A percentile compares a stretch with the other conserved stretches of the same genome.
Conservation (phyloP, 139 green algal species). For the Zygnema circumcarinatum region DNA sequence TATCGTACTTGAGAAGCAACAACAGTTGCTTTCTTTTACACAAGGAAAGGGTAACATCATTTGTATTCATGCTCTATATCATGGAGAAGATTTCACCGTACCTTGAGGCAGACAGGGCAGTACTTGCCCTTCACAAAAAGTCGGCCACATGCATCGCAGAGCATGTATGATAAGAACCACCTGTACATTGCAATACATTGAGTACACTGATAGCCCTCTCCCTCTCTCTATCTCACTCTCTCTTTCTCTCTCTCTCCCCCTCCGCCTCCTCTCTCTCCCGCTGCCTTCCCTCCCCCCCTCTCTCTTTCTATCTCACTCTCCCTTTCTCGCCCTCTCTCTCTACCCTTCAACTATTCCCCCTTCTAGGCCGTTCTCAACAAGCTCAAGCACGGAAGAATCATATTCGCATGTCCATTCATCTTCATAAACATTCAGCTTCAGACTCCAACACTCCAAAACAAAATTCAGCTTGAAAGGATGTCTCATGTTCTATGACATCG, state of each 20-base stretch:
- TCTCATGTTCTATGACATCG: neutral
- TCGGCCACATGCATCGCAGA: slow-evolving; percentile 53
- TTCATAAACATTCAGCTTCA: neutral
- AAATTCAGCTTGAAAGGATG: neutral
- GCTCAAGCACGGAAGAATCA: neutral
- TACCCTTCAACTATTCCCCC: too few species aligned
- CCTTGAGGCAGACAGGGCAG: slow-evolving; percentile 44
- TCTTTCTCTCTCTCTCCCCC: neutral
- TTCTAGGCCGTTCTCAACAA: too few species aligned
- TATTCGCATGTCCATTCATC: neutral
- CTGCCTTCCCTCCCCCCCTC: too few species aligned
- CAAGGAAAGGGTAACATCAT: neutral
- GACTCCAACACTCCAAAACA: neutral
- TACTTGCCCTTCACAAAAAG: slow-evolving; percentile 50
- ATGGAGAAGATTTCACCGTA: too few species aligned
- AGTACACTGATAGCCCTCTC: neutral
- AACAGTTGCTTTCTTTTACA: neutral
- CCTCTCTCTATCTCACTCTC: slow-evolving; percentile 1
- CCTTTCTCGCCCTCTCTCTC: too few species aligned
- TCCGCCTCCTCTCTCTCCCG: too few species aligned
- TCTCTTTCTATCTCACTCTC: too few species aligned
- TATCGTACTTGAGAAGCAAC: neutral
- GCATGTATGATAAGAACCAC: slow-evolving; percentile 38
- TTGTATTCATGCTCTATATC: neutral
- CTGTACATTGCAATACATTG: neutral